Evolutionary conservation across 1,284 basidiomycete species (phyloP), one percentile per base, ranked within the genome.

Genomic region (Cutaneotrichosporon sp.): DNA sequence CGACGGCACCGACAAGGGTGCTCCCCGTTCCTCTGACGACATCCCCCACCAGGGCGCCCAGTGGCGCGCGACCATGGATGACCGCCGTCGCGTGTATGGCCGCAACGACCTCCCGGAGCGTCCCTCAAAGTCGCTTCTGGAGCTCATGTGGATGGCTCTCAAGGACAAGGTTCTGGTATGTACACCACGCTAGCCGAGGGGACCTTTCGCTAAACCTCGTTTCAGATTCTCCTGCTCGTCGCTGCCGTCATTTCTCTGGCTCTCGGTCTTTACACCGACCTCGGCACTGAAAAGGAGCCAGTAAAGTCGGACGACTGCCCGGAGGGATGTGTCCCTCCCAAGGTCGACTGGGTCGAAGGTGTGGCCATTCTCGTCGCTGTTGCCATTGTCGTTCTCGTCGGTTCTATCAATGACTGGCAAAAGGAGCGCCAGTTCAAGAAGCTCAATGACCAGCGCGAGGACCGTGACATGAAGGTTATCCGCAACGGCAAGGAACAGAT

Each of bases 281-380:
- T 97, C 66, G 92, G 90, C 13, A 83, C 85, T 0, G 72, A 80
- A 0, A 80, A 82, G 7, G 74, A 82, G 13, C 39, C 20, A 3
- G 61, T 73, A 3, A 83, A 80, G 40, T 74, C 74, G 52, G 62
- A 70, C n/a, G 67, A 67, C 10, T 76, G 77, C 58, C 65, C 70
- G 4, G 40, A 60, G 34, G 69, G 69, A 1, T 75, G 88, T 15
- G 81, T 80, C 14, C 87, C 71, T 23, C 70, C 78, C 39, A 64
- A 73, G 51, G 76, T 82, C 48, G 93, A 97, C 67, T 98, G 94
- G 93, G 91, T 98, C 4, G 94, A 98, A 77, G 96, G 96, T 66
- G 90, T 98, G 13, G 91, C 94, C 8, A 98, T 98, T 69, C 83
- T 96, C 63, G 82, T 92, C 51, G 96, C 96, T 7, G 90, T 96